phyloP scores from a whole-genome alignment of 2,329 filamentous ascomycete genomes.

The Talaromyces sp. region DNA sequence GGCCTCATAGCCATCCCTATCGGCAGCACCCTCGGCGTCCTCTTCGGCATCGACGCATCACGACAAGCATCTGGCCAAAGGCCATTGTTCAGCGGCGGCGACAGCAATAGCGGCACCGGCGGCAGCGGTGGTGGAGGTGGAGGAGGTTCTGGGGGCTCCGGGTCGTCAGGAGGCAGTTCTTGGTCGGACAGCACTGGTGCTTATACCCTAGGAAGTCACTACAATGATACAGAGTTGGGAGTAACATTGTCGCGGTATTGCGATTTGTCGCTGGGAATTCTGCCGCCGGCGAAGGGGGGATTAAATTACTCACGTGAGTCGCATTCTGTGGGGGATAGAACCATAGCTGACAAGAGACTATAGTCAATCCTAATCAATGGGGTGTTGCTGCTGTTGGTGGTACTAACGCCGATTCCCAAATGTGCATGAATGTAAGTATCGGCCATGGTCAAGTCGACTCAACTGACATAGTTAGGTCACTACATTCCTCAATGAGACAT shows the following conservation, averaged over 20 bases:
- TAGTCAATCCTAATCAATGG: constrained; percentile 59
- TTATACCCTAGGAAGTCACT: constrained; percentile 13
- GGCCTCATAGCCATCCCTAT: constrained; percentile 51
- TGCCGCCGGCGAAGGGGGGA: constrained; percentile 41
- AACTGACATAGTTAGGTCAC: constrained; percentile 40
- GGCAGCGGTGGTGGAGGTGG: background rate
- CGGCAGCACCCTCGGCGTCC: constrained; percentile 48
- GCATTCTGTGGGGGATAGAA: background rate
- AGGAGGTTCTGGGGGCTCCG: background rate
- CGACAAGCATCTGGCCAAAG: constrained; percentile 42
- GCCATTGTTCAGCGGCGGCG: constrained; percentile 41
- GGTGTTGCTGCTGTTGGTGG: constrained; percentile 30
- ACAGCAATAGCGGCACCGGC: constrained; percentile 21
- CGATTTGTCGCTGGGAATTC: constrained; percentile 46
- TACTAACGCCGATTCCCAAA: constrained; percentile 35
- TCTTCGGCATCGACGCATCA: constrained; percentile 50
- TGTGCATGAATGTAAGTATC: constrained; percentile 54
- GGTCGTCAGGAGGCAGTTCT: background rate
- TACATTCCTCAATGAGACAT: constrained; percentile 51
- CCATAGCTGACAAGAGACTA: constrained; percentile 6
- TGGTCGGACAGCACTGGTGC: constrained; percentile 16
- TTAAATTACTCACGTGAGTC: constrained; percentile 49
- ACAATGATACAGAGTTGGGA: constrained; percentile 32
- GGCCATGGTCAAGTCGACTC: background rate
- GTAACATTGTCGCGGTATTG: constrained; percentile 38